phyloP scores from a whole-genome alignment of 2,329 filamentous ascomycete genomes.

The Venturia oleaginea region DNA sequence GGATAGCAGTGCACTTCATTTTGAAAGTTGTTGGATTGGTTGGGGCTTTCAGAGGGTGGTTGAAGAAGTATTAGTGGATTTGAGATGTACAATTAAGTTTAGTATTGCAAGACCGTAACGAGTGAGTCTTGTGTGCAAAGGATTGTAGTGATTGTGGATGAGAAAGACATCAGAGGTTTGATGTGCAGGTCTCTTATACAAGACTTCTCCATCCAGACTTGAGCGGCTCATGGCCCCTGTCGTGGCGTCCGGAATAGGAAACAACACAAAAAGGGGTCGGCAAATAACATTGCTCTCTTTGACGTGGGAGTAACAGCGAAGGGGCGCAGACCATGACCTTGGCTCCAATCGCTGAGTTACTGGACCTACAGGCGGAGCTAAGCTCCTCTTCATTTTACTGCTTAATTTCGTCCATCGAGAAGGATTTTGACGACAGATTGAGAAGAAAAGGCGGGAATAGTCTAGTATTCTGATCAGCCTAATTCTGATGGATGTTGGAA shows the following conservation, averaged over 20 bases:
- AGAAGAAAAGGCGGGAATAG: not conserved
- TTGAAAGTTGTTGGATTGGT: not conserved
- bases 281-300: not conserved
- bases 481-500: not conserved
- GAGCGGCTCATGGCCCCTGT: not conserved
- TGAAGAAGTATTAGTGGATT: not conserved
- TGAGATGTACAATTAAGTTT: not conserved
- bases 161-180: not conserved
- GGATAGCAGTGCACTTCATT: conserved; percentile 1
- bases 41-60: not conserved
- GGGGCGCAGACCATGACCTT: not conserved
- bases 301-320: not conserved
- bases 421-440: not conserved
- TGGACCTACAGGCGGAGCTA: not conserved
- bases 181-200: conserved; percentile 5
- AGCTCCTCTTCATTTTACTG: conserved; percentile 4
- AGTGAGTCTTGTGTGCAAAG: conserved; percentile 5
- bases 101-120: conserved; percentile 4
- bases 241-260: conserved; percentile 3
- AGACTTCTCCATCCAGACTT: not conserved
- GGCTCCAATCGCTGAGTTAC: not conserved
- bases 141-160: conserved; percentile 4
- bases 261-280: not conserved
- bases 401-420: not conserved
- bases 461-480: not conserved